A percentile compares a stretch with the other conserved stretches of the same genome.
These are phyloP conservation scores for Penicillium odoratum DNA, from an alignment of 495 filamentous ascomycete species.

Conservation along the genomic window DNA sequence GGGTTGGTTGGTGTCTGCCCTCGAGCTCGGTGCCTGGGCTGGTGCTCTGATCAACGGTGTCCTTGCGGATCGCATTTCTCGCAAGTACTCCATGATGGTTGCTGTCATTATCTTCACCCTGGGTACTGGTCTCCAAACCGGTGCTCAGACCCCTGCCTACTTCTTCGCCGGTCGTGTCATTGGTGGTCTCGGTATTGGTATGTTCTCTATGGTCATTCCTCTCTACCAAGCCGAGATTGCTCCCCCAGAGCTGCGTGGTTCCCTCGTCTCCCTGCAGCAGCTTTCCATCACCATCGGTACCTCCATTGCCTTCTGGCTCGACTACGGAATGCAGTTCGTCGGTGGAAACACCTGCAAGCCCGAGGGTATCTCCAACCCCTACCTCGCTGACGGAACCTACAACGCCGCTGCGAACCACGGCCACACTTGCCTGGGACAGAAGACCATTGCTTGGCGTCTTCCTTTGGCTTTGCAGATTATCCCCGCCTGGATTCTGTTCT, in stretches of 20 bases:
- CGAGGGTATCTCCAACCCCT: conserved; percentile 22
- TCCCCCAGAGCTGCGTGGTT: conserved; percentile 71
- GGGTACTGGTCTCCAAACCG: conserved; percentile 51
- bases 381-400: conserved; percentile 28
- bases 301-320: conserved; percentile 68
- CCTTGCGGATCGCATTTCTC: conserved; percentile 69
- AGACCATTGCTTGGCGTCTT: conserved; percentile 43
- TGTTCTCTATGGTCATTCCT: conserved; percentile 53
- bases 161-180: conserved; percentile 50
- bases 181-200: conserved; percentile 63
- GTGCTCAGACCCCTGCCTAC: conserved; percentile 35
- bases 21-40: conserved; percentile 81
- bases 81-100: conserved; percentile 75
- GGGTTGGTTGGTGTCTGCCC: conserved; percentile 74
- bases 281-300: conserved; percentile 80
- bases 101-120: conserved; percentile 70
- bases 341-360: conserved; percentile 40
- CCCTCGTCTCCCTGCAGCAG: conserved; percentile 72
- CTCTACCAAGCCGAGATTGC: conserved; percentile 79
- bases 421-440: conserved; percentile 48
- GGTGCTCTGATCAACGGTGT: conserved; percentile 74
- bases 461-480: conserved; percentile 47
- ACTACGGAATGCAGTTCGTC: conserved; percentile 65
- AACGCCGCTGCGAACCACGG: conserved; percentile 19
- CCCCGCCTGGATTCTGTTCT: conserved; percentile 67